A percentile compares a stretch with the other conserved stretches of the same genome.
phyloP scores from a whole-genome alignment of 345 rosid species.

The Corymbia maculata region DNA sequence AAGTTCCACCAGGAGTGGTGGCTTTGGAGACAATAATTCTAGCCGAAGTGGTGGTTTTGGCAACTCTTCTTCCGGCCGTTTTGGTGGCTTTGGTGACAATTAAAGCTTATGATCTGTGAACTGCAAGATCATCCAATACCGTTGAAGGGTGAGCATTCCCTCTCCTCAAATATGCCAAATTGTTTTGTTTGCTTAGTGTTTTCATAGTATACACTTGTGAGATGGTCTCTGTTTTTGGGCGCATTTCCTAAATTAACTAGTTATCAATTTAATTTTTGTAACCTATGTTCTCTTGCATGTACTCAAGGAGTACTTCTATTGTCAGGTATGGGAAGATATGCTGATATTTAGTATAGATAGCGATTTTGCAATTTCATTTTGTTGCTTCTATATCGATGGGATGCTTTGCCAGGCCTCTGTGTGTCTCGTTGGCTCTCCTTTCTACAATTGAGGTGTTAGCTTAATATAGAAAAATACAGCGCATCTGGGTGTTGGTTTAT shows the following conservation, averaged over 20 bases:
- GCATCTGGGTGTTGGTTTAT: background rate
- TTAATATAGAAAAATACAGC: background rate
- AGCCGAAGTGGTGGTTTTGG: background rate
- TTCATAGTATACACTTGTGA: background rate
- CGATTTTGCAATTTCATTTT: background rate
- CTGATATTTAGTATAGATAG: background rate
- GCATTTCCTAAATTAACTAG: background rate
- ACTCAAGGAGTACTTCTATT: background rate
- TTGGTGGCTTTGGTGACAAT: slow-evolving; percentile 1
- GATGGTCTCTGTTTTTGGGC: background rate
- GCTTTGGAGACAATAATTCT: background rate
- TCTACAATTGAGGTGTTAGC: background rate
- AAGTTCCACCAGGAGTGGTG: background rate
- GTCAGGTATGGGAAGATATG: background rate
- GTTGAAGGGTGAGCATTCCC: background rate
- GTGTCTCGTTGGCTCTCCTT: background rate
- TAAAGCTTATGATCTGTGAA: background rate
- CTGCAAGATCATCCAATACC: background rate
- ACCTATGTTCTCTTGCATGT: background rate
- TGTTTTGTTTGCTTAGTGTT: background rate
- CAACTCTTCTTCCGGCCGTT: background rate
- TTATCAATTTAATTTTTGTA: background rate
- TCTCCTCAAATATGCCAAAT: background rate
- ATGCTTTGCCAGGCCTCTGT: background rate
- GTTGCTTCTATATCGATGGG: background rate